Conservation (phyloP, 768 basidiomycete genomes). For the Suillus spraguei region DNA sequence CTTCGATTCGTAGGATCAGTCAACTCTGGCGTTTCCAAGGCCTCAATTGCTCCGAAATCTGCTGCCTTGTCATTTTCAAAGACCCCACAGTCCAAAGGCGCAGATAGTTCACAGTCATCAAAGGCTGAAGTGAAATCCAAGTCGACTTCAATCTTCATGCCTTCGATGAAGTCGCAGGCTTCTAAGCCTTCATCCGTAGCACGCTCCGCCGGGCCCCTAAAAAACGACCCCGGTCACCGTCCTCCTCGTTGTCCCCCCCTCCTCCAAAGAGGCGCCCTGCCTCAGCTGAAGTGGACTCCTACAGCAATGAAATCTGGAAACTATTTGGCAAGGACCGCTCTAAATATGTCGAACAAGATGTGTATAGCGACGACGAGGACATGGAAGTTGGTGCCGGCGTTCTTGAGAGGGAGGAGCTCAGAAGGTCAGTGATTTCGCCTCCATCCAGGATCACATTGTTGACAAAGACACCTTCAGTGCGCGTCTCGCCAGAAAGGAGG, state of each 20-base stretch:
- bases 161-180: constrained; percentile 14
- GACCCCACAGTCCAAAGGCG: constrained; percentile 15
- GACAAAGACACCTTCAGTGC: constrained; percentile 40
- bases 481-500: constrained; percentile 66
- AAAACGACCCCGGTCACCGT: constrained; percentile 67
- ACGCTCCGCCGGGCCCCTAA: constrained; percentile 30
- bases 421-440: constrained; percentile 44
- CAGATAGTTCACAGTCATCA: constrained; percentile 16
- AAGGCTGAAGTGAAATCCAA: constrained; percentile 11
- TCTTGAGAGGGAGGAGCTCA: constrained; percentile 69
- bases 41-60: constrained; percentile 14
- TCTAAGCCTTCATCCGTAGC: constrained; percentile 14
- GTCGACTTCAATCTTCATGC: neutral
- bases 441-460: constrained; percentile 5
- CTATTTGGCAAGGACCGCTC: constrained; percentile 68
- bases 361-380: constrained; percentile 74
- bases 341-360: constrained; percentile 52
- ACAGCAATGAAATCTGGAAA: constrained; percentile 66
- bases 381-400: constrained; percentile 70
- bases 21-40: constrained; percentile 20
- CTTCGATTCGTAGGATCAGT: constrained; percentile 20
- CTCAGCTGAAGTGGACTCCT: constrained; percentile 33
- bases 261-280: constrained; percentile 47
- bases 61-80: constrained; percentile 16
- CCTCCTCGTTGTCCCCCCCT: constrained; percentile 50